Evolutionary conservation across 139 green algal species (phyloP).

Genomic region (Closterium sp.): DNA sequence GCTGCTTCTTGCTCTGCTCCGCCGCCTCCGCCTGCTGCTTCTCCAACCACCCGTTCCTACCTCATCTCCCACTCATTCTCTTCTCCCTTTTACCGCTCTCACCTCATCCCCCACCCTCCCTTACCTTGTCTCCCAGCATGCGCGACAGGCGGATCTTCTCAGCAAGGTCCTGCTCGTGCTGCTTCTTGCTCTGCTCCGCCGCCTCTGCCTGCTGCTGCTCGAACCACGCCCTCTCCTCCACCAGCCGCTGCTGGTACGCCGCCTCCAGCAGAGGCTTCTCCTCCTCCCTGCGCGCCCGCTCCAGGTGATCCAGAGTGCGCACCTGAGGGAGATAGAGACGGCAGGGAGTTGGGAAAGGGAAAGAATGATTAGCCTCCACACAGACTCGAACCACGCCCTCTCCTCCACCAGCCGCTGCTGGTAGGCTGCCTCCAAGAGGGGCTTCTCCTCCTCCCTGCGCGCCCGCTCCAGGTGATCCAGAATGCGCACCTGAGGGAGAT

Average conservation of each 20-base stretch:
- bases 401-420: slow-evolving; percentile 63
- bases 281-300: slow-evolving; percentile 89
- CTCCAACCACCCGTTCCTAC: background rate
- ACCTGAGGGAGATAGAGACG: background rate
- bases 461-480: slow-evolving; percentile 97
- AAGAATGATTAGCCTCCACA: no score
- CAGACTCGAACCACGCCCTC: slow-evolving; percentile 51
- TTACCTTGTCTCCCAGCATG: slow-evolving; percentile 58
- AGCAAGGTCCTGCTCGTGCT: slow-evolving; percentile 70
- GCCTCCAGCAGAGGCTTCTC: slow-evolving; percentile 67
- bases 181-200: slow-evolving; percentile 46
- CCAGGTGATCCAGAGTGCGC: slow-evolving; percentile 87
- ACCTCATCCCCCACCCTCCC: no score
- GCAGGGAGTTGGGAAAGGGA: background rate
- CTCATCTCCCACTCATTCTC: no score
- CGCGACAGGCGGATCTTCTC: slow-evolving; percentile 72
- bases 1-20: slow-evolving; percentile 56
- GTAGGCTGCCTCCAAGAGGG: slow-evolving; percentile 50
- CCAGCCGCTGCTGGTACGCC: slow-evolving; percentile 45
- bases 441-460: slow-evolving; percentile 84
- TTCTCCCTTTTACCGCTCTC: background rate
- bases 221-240: slow-evolving; percentile 66
- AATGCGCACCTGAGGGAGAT: background rate
- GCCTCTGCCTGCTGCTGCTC: slow-evolving; percentile 55
- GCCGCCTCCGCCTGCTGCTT: slow-evolving; percentile 8